Evolutionary conservation across 2,329 filamentous ascomycete species (phyloP).

Genomic region (Teratosphaeria gauchensis): DNA sequence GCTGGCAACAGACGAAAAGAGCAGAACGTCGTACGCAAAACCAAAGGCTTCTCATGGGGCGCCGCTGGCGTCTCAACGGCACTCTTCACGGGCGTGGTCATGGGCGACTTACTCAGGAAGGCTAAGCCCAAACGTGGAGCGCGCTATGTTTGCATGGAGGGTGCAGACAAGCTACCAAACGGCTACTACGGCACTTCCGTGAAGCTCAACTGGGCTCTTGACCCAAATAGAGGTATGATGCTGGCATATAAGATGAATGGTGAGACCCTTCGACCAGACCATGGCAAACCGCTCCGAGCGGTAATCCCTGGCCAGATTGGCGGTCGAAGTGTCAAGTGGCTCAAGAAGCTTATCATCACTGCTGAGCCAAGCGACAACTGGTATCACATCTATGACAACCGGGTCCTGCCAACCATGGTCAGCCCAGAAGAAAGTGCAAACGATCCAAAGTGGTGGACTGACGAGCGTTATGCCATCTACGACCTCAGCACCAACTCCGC

Average conservation of each 20-base stretch:
- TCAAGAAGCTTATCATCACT: conserved; percentile 72
- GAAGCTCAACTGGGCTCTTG: conserved; percentile 80
- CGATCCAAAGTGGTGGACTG: conserved; percentile 68
- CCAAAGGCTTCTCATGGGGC: conserved; percentile 92
- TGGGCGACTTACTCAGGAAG: conserved; percentile 59
- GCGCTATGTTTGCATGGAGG: conserved; percentile 82
- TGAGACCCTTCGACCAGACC: conserved; percentile 67
- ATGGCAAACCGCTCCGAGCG: conserved; percentile 72
- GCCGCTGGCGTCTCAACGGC: conserved; percentile 78
- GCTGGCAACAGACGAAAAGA: conserved; percentile 88
- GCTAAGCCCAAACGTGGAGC: conserved; percentile 62
- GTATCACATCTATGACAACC: conserved; percentile 93
- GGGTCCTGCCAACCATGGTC: conserved; percentile 78
- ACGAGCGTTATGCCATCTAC: conserved; percentile 88
- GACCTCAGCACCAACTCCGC: conserved; percentile 83
- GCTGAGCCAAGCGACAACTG: conserved; percentile 76
- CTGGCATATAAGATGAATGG: conserved; percentile 88
- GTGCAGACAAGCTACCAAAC: conserved; percentile 76
- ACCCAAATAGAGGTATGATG: conserved; percentile 74
- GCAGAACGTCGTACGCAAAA: conserved; percentile 82
- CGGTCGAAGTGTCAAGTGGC: conserved; percentile 86
- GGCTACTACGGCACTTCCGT: conserved; percentile 82
- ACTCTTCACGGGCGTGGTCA: conserved; percentile 72
- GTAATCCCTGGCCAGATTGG: conserved; percentile 89
- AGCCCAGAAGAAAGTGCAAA: conserved; percentile 70